Evolutionary conservation across 495 filamentous ascomycete species (phyloP).

Genomic region (Extremus antarcticus): DNA sequence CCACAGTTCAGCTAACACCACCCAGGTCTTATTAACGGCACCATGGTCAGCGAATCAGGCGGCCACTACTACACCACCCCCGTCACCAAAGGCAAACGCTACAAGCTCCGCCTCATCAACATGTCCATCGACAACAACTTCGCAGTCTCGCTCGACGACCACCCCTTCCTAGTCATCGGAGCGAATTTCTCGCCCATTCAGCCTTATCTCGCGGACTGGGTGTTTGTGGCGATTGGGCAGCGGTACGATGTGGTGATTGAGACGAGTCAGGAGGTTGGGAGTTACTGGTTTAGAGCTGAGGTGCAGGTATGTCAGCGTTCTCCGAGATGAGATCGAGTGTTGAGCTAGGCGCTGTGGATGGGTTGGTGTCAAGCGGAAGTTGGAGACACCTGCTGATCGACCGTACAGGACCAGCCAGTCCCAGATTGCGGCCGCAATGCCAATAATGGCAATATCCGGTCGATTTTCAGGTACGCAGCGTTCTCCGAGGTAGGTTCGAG

Average conservation of each 20-base stretch:
- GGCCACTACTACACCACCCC: conserved; percentile 23
- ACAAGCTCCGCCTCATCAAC: conserved; percentile 32
- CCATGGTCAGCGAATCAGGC: conserved; percentile 22
- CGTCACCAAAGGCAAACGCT: conserved; percentile 27
- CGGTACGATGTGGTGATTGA: conserved; percentile 34
- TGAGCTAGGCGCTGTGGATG: too few species aligned
- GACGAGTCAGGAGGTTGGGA: conserved; percentile 25
- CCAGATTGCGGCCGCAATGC: background rate
- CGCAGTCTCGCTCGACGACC: conserved; percentile 23
- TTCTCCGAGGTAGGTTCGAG: too few species aligned
- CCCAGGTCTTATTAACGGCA: conserved; percentile 28
- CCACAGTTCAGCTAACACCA: conserved; percentile 13
- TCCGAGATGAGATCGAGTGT: too few species aligned
- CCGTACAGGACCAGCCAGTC: background rate
- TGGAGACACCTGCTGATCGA: too few species aligned
- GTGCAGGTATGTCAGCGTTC: too few species aligned
- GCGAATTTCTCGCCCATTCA: conserved; percentile 31
- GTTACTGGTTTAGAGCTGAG: conserved; percentile 31
- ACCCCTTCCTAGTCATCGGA: conserved; percentile 28
- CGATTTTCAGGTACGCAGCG: background rate
- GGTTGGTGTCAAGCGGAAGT: too few species aligned
- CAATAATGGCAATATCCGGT: background rate
- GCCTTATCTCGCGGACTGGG: conserved; percentile 21
- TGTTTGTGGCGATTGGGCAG: conserved; percentile 29
- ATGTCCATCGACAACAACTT: conserved; percentile 21